phyloP scores from a whole-genome alignment of 805 yeast species.

The Peterozyma toletana region DNA sequence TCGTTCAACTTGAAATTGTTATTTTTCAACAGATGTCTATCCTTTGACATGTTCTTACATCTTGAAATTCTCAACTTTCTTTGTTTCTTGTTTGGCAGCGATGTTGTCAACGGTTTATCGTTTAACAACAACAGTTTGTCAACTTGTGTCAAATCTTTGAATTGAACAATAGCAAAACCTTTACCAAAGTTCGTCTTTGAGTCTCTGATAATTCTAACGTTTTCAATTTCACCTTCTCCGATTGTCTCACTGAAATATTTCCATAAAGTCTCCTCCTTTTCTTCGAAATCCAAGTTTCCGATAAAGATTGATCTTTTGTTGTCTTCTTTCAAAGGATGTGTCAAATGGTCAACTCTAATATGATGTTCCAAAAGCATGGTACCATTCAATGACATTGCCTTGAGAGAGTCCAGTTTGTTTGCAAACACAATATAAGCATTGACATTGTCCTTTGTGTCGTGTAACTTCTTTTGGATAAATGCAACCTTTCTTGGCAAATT shows the following conservation, averaged over 20 bases:
- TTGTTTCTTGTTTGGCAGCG: constrained; percentile 23
- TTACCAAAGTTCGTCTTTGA: constrained; percentile 91
- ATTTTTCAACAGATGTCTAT: constrained; percentile 9
- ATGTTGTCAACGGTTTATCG: constrained; percentile 47
- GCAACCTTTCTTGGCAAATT: constrained; percentile 90
- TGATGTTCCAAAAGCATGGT: constrained; percentile 64
- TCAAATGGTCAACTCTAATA: constrained; percentile 85
- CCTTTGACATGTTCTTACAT: constrained; percentile 39
- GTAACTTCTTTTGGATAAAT: constrained; percentile 70
- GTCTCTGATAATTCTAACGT: constrained; percentile 87
- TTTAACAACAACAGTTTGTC: constrained; percentile 75
- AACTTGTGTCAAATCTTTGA: constrained; percentile 64
- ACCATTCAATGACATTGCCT: constrained; percentile 55
- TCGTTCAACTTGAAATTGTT: constrained; percentile 35
- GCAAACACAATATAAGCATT: constrained; percentile 85
- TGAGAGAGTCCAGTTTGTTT: constrained; percentile 39
- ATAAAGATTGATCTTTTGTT: constrained; percentile 80
- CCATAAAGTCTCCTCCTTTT: constrained; percentile 86
- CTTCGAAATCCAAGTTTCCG: constrained; percentile 92
- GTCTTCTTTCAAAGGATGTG: constrained; percentile 85
- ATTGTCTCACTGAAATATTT: constrained; percentile 53
- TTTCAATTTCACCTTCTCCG: constrained; percentile 64
- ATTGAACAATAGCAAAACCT: constrained; percentile 96
- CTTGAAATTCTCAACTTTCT: constrained; percentile 75
- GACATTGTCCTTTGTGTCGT: constrained; percentile 69